These are phyloP conservation scores for Globisporangium polare DNA, from an alignment of 352 stramenopile genomes.

Conservation along the genomic window DNA sequence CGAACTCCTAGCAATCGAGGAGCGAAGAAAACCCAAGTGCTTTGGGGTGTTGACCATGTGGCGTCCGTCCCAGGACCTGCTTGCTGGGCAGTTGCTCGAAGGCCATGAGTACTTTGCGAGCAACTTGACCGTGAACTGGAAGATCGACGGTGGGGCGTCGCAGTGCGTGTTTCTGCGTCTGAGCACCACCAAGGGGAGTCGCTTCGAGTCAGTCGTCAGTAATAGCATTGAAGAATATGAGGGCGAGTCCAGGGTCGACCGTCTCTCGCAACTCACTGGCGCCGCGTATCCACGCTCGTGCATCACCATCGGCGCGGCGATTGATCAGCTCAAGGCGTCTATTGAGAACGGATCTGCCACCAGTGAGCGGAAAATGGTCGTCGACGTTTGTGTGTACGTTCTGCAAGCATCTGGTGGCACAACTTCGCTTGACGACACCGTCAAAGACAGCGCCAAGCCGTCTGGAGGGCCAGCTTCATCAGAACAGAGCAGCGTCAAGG, in stretches of 20 bases:
- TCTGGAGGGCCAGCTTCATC: slow-evolving; percentile 8
- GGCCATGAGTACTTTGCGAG: slow-evolving; percentile 54
- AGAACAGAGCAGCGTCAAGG: slow-evolving; percentile 10
- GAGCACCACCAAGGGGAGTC: slow-evolving; percentile 58
- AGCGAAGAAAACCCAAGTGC: slow-evolving; percentile 13
- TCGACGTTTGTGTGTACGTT: slow-evolving; percentile 53
- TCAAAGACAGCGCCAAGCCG: slow-evolving; percentile 18
- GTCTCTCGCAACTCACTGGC: slow-evolving; percentile 2
- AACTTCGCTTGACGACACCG: slow-evolving; percentile 23
- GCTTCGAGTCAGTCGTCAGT: slow-evolving; percentile 14
- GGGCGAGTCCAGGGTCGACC: slow-evolving; percentile 4
- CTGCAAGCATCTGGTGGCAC: slow-evolving; percentile 26
- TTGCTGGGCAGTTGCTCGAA: slow-evolving; percentile 38
- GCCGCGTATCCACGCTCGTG: not conserved
- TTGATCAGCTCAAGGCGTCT: slow-evolving; percentile 13
- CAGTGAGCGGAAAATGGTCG: slow-evolving; percentile 19
- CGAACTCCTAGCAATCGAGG: not conserved
- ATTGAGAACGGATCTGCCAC: slow-evolving; percentile 6
- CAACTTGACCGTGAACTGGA: slow-evolving; percentile 67
- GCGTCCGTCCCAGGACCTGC: slow-evolving; percentile 53
- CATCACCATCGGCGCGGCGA: slow-evolving; percentile 9
- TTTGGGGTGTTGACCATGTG: slow-evolving; percentile 58
- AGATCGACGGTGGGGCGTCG: slow-evolving; percentile 30
- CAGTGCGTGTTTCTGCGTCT: slow-evolving; percentile 49
- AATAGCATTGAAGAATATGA: slow-evolving; percentile 24